Evolutionary conservation across 1,284 basidiomycete genomes (phyloP).

Genomic region (Boletus albobrunnescens): DNA sequence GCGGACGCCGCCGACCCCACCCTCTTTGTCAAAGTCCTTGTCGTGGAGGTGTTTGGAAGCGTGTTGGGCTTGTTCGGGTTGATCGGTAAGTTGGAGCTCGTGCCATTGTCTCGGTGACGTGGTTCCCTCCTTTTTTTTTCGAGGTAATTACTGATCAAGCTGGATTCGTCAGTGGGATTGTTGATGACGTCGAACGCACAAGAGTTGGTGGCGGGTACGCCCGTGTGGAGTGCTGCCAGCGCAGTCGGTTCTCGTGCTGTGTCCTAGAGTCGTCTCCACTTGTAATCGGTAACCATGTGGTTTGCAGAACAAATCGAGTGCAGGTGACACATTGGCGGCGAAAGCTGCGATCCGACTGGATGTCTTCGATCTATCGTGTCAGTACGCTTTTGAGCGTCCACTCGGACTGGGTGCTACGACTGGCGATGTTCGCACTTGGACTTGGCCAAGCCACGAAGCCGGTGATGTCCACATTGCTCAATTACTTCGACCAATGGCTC

Average conservation of each 20-base stretch:
- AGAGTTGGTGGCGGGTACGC: constrained; percentile 46
- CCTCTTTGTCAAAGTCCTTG: constrained; percentile 90
- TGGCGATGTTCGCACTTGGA: too few relatives aligned
- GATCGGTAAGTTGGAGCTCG: constrained; percentile 64
- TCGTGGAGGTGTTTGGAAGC: constrained; percentile 93
- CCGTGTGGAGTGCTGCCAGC: constrained; percentile 26
- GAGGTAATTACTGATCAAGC: constrained; percentile 6
- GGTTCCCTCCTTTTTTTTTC: too few relatives aligned
- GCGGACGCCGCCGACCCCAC: constrained; percentile 91
- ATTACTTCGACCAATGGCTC: too few relatives aligned
- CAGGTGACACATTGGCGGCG: too few relatives aligned
- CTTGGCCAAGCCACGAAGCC: too few relatives aligned
- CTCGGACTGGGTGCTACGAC: too few relatives aligned
- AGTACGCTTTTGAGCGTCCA: too few relatives aligned
- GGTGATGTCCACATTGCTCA: too few relatives aligned
- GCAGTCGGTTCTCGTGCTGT: constrained; percentile 23
- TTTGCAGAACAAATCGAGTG: not conserved
- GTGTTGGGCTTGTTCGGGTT: constrained; percentile 89
- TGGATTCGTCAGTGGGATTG: constrained; percentile 50
- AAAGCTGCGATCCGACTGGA: too few relatives aligned
- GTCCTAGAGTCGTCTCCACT: constrained; percentile 11
- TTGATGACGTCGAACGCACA: constrained; percentile 58
- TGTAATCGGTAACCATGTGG: not conserved
- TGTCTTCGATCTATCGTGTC: too few relatives aligned
- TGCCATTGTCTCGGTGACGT: not conserved